A percentile compares a stretch with the other conserved stretches of the same genome.
Evolutionary conservation across 768 basidiomycete genomes (phyloP).

Genomic region (Rhizopogon vinicolor): DNA sequence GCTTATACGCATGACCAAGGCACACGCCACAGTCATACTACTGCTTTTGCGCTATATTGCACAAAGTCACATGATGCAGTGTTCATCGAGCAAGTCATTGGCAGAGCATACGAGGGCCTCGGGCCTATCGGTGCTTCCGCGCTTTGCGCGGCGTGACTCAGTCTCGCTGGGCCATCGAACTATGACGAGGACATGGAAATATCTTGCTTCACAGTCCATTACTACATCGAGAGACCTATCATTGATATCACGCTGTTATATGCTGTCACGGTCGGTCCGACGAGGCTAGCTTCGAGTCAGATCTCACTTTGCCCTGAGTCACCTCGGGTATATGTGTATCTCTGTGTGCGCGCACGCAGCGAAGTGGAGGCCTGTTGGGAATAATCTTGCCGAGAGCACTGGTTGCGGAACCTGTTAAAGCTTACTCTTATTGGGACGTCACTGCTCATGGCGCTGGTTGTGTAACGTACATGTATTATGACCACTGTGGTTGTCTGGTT

Average conservation of each 20-base stretch:
- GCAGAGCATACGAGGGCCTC: constrained; percentile 3
- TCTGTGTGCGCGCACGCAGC: constrained; percentile 1
- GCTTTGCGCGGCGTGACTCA: constrained; percentile 2
- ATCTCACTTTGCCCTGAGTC: not conserved
- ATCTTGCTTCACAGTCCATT: not conserved
- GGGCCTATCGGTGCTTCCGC: constrained; percentile 10
- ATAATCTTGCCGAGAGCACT: not conserved
- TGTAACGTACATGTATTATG: not conserved
- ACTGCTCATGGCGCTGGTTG: not conserved
- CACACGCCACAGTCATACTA: not conserved
- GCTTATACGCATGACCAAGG: not conserved
- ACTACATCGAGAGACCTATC: not conserved
- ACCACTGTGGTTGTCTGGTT: not conserved
- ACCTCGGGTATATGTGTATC: not conserved
- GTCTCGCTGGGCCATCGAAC: not conserved
- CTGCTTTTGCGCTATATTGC: not conserved
- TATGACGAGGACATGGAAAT: not conserved
- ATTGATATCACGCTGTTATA: not conserved
- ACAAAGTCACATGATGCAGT: not conserved
- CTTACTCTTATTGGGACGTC: not conserved
- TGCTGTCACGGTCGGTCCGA: not conserved
- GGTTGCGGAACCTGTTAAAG: not conserved
- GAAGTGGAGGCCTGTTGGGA: constrained; percentile 1
- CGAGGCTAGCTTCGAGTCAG: constrained; percentile 3
- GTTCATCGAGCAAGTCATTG: not conserved